These are phyloP conservation scores for Sanguinoderma infundibulare DNA, from an alignment of 1,284 basidiomycete species.

Conservation along the genomic window DNA sequence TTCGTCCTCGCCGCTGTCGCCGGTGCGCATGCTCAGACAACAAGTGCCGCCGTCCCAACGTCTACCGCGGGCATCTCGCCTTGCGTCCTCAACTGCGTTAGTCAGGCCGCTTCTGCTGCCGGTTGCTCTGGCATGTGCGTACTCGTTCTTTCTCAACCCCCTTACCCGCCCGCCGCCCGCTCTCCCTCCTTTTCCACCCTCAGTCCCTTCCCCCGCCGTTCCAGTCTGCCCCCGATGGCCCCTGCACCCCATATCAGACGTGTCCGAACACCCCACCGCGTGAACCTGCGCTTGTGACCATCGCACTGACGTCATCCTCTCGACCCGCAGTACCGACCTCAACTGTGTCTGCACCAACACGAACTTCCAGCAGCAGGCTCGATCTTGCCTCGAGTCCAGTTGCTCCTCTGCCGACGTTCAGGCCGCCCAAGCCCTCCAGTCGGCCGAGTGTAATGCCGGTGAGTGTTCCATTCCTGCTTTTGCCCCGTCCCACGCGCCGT, in stretches of 20 bases:
- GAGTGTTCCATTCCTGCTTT: constrained; percentile 30
- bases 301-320: neutral
- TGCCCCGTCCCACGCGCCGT: neutral
- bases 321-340: constrained; percentile 28
- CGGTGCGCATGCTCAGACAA: constrained; percentile 25
- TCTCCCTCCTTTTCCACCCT: neutral
- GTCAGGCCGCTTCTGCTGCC: constrained; percentile 18
- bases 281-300: neutral
- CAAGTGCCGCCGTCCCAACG: constrained; percentile 18
- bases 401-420: constrained; percentile 29
- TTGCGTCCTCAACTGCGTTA: constrained; percentile 28
- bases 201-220: neutral
- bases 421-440: constrained; percentile 30
- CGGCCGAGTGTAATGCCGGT: constrained; percentile 32
- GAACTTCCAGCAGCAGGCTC: constrained; percentile 29
- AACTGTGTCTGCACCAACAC: constrained; percentile 33
- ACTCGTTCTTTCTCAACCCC: neutral
- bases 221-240: neutral
- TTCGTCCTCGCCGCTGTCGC: constrained; percentile 23
- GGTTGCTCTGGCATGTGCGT: constrained; percentile 30
- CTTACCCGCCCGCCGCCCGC: neutral
- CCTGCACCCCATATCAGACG: neutral
- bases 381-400: constrained; percentile 26
- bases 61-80: constrained; percentile 23
- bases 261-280: no score